Conservation (phyloP, 306 rosid species). For the Prunus mira region DNA sequence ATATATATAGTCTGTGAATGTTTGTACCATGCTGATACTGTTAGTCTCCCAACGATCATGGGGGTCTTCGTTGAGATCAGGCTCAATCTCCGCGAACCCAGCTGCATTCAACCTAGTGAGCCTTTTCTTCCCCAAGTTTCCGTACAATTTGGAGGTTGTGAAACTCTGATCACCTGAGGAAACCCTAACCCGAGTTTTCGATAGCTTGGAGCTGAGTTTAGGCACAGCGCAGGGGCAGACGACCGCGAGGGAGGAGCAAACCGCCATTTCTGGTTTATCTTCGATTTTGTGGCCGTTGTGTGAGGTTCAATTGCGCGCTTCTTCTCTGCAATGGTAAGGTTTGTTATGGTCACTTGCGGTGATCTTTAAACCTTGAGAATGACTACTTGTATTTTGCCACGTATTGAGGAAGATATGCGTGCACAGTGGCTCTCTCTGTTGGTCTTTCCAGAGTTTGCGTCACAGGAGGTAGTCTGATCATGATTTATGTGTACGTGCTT, state of each 20-base stretch:
- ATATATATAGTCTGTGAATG: background rate
- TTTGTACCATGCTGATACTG: slow-evolving; percentile 51
- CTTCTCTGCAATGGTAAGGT: background rate
- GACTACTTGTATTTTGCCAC: background rate
- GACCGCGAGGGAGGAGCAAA: slow-evolving; percentile 40
- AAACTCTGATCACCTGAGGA: background rate
- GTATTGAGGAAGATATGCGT: background rate
- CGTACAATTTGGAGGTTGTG: slow-evolving; percentile 21
- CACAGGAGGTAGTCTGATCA: background rate
- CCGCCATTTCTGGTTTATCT: slow-evolving; percentile 50
- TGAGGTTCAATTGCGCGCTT: slow-evolving; percentile 5
- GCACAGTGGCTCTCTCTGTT: background rate
- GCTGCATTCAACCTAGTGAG: slow-evolving; percentile 49
- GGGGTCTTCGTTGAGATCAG: slow-evolving; percentile 83
- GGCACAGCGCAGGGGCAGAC: slow-evolving; percentile 34
- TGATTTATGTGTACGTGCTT: too few species aligned
- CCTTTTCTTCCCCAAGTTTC: slow-evolving; percentile 22
- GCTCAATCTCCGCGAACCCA: slow-evolving; percentile 69
- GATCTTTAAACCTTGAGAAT: background rate
- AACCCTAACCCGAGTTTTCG: slow-evolving; percentile 3
- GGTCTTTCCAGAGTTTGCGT: background rate
- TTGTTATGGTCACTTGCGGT: background rate
- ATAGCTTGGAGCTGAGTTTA: slow-evolving; percentile 30
- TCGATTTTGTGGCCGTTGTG: slow-evolving; percentile 21
- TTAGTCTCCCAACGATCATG: slow-evolving; percentile 56